Base-by-base conservation (phyloP, 2,329 filamentous ascomycete genomes). In the Penicillium hesseltinei region DNA sequence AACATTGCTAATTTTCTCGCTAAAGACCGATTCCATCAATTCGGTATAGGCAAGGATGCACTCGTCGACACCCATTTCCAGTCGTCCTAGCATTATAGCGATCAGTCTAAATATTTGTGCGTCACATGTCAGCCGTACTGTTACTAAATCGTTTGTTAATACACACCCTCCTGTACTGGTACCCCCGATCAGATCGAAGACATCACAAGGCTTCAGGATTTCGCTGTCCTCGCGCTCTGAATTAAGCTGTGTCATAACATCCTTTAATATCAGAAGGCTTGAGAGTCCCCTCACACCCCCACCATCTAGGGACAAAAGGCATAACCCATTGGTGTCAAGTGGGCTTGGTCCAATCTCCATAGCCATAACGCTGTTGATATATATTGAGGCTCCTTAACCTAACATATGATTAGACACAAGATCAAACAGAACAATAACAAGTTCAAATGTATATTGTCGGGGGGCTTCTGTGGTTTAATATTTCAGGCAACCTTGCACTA, bases 251-350 rank as follows among this genome's bases (percentile, higher is more conserved):
- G 65, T 50, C 69, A 79, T 73, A 4, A 79, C 53, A 10, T 65
- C 52, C 35, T 68, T 64, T 5, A 78, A 61, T 29, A 78, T 74
- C 13, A 69, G 62, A 0, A 78, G 62, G 0, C 69, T 69, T 0
- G 76, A 78, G 3, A 78, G 61, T 0, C 74, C 75, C 5, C 75
- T 69, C 0, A 78, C 69, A 4, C 76, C 77, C 2, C 75, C 77
- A 13, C 76, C 76, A 61, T 78, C 76, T 5, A 73, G 59, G 27
- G 61, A 59, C 1, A 67, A 13, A 0, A 67, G 51, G 23, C 63
- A 65, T 0, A 66, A 17, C 6, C 64, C 63, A n/a, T 55, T 36
- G 1, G 4, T n/a, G 2, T 61, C 47, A 9, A 59, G 39, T 2
- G 57, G 57, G 6, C 56, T 60, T 3, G 51, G 43, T 21, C 46